Base-by-base conservation (phyloP, 169 alveolate genomes). In the Perkinsus olseni region DNA sequence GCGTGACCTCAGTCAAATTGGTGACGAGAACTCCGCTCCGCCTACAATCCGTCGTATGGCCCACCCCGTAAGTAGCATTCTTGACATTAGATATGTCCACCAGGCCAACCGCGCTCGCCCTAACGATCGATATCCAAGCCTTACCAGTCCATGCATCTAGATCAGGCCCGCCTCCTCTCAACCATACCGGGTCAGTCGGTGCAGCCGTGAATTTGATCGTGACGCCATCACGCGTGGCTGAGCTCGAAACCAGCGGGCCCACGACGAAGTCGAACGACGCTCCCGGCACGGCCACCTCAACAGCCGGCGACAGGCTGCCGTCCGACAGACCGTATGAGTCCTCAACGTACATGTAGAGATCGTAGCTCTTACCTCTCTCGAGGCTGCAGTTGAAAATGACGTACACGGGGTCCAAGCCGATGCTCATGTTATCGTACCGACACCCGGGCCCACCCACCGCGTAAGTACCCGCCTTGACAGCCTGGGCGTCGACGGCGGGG, bases 331-430 rank as follows among this genome's bases (percentile, higher is more conserved):
- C 74, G 13, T 91, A 6, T 0, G 36, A 1, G 93, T 91, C 91
- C 93, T 91, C 93, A 31, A 91, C 93, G 74, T 91, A 91, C 39
- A 39, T 74, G 74, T 39, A 91, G 40, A 91, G 40, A 74, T 91
- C 48, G 39, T 91, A 51, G 4, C 34, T 24, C 39, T 91, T 62
- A 31, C 93, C 93, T 21, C 82, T 13, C 82, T 62, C 82, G 1
- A 62, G 82, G 17, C 82, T 62, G 82, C 82, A 62, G 82, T 62
- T 62, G 82, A 62, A 62, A 1, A 62, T 62, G 17, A 62, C 82
- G 17, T 21, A 62, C 31, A 62, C 0, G 28, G 31, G 82, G 8
- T 8, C 31, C 10, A 24, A 6, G 1, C 31, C 82, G 82, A 62
- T 62, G 82, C 31, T 62, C 82, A 62, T 62, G 82, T 62, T 62